Evolutionary conservation across 371 early-diverging fungal species (phyloP).

Genomic region (Mortierella polycephala): DNA sequence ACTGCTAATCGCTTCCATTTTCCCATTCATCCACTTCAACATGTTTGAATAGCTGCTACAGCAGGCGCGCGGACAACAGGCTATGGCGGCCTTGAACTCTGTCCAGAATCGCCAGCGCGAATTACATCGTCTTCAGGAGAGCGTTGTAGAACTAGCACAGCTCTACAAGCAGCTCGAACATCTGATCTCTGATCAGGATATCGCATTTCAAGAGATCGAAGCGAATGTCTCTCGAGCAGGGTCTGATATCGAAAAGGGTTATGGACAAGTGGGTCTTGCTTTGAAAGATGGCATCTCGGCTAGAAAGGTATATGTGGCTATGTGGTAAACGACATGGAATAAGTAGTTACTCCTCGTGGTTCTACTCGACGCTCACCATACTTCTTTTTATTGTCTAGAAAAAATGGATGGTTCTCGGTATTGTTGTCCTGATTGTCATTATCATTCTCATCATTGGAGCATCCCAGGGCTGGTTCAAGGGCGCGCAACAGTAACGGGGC

Average conservation of each 20-base stretch:
- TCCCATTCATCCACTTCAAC: not conserved
- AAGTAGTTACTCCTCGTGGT: not conserved
- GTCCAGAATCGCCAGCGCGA: constrained; percentile 48
- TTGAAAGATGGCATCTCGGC: constrained; percentile 18
- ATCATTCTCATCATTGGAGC: constrained; percentile 41
- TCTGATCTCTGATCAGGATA: constrained; percentile 43
- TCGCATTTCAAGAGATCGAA: constrained; percentile 41
- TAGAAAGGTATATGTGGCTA: constrained; percentile 21
- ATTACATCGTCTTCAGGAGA: constrained; percentile 34
- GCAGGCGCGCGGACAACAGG: constrained; percentile 43
- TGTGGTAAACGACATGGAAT: not conserved
- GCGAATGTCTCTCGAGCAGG: constrained; percentile 30
- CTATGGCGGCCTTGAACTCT: constrained; percentile 28
- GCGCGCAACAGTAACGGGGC: not conserved
- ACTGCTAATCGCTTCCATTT: not conserved
- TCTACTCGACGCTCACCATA: not conserved
- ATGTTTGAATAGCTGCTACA: constrained; percentile 24
- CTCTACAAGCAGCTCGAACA: constrained; percentile 40
- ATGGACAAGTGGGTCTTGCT: constrained; percentile 9
- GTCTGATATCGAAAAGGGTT: constrained; percentile 36
- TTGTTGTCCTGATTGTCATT: constrained; percentile 28
- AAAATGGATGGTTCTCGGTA: constrained; percentile 36
- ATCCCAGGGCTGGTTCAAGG: constrained; percentile 32
- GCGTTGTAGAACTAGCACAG: constrained; percentile 29
- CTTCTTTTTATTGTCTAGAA: constrained; percentile 9